Evolutionary conservation across 257 asterid genomes (phyloP), one percentile per base, ranked within the genome.

Genomic region (Cinchona pubescens): DNA sequence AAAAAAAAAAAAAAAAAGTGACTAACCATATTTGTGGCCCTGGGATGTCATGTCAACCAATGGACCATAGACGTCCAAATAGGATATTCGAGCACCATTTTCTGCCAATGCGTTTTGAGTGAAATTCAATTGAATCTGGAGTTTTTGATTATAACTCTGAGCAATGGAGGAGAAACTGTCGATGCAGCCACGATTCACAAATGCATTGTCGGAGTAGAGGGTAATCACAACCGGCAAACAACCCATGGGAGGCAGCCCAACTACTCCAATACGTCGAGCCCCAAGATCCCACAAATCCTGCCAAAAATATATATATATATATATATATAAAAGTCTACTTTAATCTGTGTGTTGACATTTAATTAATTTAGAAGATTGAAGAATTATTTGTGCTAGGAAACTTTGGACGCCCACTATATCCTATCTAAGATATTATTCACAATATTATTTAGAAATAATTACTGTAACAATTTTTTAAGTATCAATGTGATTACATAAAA

Each of bases 171-270:
- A 85, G 78, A 82, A 80, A 0, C 37, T 73, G 12, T 35, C 69
- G 64, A 84, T 8, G 78, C 98, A 93, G 1, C 70, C 78, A 1
- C 96, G 90, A 23, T 82, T 48, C 1, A 27, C 14, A 51, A 84
- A 14, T 14, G 86, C 77, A 65, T 81, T 34, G 3, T 80, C 72
- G 0, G 91, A 77, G 71, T 72, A 72, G 0, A 87, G 73, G 0
- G 92, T 88, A 21, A 91, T 90, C 25, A 87, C 91, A 0, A 86
- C 0, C 0, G 96, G 98, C 79, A 93, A 81, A 68, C 97, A 93
- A 27, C 98, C 98, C 82, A 91, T 85, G 43, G 97, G 90, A 0
- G 92, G 88, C 72, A 93, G 76, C 62, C 97, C 96, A 62, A 71
- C 97, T 0, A 91, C 88, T 45, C 92, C 98, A 1, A 93, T 91